Percentiles rank a stretch among this genome's conserved stretches.
These are phyloP conservation scores for Cordyceps cicadae DNA, from an alignment of 2,329 filamentous ascomycete genomes.

Conservation along the genomic window DNA sequence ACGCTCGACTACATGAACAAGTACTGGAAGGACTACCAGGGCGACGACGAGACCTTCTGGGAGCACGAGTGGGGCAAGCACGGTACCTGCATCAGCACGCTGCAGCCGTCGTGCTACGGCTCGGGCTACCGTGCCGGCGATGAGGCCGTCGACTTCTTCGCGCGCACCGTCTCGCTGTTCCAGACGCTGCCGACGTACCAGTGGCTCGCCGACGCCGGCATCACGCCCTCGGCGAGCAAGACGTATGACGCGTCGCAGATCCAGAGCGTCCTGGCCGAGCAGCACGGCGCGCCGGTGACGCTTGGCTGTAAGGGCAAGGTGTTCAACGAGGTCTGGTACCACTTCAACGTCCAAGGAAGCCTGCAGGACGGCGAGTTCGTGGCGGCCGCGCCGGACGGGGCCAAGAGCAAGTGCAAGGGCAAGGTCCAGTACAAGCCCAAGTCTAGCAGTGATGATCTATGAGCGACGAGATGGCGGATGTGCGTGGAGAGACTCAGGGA, in stretches of 20 bases:
- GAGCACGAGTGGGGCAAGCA: conserved; percentile 70
- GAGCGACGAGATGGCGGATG: not conserved
- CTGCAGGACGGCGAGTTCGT: conserved; percentile 54
- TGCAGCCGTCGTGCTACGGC: conserved; percentile 58
- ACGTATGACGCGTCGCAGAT: conserved; percentile 55
- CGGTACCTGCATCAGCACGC: conserved; percentile 63
- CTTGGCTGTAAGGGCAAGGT: conserved; percentile 44
- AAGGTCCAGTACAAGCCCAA: conserved; percentile 59
- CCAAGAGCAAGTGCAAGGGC: conserved; percentile 53
- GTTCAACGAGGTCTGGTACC: conserved; percentile 52
- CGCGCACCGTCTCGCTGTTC: conserved; percentile 57
- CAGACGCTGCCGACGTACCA: conserved; percentile 57
- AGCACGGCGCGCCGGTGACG: conserved; percentile 46
- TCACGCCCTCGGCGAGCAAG: conserved; percentile 41
- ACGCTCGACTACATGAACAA: conserved; percentile 59
- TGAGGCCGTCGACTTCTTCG: conserved; percentile 63
- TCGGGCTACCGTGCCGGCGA: conserved; percentile 47
- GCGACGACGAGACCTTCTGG: conserved; percentile 59
- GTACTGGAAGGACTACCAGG: conserved; percentile 64
- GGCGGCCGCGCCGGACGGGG: conserved; percentile 45
- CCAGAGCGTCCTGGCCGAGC: conserved; percentile 46
- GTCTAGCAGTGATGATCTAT: not conserved
- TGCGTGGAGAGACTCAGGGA: not conserved
- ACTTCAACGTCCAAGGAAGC: conserved; percentile 53
- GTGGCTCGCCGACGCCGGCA: conserved; percentile 52